Percentiles rank a stretch among this genome's conserved stretches.
phyloP scores from a whole-genome alignment of 495 filamentous ascomycete species.

The Aspergillus sclerotiicarbonarius region DNA sequence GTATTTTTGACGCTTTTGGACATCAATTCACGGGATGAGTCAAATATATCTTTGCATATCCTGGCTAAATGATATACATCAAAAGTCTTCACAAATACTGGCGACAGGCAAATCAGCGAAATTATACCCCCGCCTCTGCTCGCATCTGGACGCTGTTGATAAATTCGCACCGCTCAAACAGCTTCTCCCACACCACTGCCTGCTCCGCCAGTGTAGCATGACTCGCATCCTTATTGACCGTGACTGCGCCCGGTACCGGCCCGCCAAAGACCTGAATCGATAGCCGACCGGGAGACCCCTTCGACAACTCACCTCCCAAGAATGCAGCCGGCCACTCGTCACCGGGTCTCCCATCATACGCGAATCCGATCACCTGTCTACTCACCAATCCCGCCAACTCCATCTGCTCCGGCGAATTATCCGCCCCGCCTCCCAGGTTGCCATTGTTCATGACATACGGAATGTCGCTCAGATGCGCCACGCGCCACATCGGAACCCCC shows the following conservation, averaged over 20 bases:
- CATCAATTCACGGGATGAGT: too few species aligned
- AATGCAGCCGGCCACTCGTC: constrained; percentile 8
- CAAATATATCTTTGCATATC: background rate
- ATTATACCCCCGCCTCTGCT: constrained; percentile 12
- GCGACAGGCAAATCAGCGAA: too few species aligned
- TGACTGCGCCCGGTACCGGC: background rate
- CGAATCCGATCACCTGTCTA: constrained; percentile 6
- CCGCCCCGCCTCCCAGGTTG: constrained; percentile 16
- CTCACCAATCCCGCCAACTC: constrained; percentile 14
- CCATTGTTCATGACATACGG: constrained; percentile 42
- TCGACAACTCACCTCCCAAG: background rate
- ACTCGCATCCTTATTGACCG: background rate
- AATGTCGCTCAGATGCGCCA: constrained; percentile 45
- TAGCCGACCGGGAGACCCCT: background rate
- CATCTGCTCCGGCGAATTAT: constrained; percentile 22
- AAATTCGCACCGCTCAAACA: constrained; percentile 18
- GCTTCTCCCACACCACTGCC: constrained; percentile 15
- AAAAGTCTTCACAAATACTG: too few species aligned
- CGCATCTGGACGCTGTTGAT: constrained; percentile 18
- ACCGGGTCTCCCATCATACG: background rate
- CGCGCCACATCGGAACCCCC: constrained; percentile 33
- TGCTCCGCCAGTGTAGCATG: constrained; percentile 4
- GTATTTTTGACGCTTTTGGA: background rate
- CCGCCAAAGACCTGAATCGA: constrained; percentile 14
- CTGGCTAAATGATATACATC: background rate